Conservation (phyloP, 179 eudicot species). For the Heliamphora pulchella region DNA sequence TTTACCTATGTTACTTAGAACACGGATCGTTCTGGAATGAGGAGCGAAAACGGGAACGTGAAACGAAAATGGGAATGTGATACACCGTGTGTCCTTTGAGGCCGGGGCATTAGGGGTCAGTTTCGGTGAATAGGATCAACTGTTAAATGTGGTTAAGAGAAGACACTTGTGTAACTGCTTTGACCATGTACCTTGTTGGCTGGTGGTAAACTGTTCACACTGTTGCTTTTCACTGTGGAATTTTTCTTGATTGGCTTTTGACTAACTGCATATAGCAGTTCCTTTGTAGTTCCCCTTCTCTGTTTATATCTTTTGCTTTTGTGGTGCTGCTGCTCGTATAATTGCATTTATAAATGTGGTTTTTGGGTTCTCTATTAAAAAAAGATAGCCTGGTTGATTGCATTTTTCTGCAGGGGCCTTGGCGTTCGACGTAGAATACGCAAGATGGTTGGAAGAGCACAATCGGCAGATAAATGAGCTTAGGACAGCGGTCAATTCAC, state of each 20-base stretch:
- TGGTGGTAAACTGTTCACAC: background rate
- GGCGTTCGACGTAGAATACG: constrained; percentile 88
- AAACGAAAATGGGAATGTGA: no score
- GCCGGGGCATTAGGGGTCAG: no score
- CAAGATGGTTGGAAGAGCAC: constrained; percentile 89
- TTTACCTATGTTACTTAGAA: no score
- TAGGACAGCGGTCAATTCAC: constrained; percentile 76
- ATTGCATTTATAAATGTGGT: background rate
- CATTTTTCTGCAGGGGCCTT: constrained; percentile 51
- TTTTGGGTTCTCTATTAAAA: background rate
- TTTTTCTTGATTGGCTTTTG: background rate
- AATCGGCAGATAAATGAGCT: constrained; percentile 63
- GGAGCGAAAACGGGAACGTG: no score
- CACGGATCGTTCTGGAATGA: no score
- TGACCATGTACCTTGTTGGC: background rate
- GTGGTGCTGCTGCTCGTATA: background rate
- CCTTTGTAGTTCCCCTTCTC: background rate
- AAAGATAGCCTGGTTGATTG: background rate
- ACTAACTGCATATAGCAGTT: background rate
- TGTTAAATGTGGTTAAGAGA: background rate
- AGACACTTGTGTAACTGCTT: background rate
- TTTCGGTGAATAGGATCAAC: background rate
- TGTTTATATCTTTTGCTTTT: background rate
- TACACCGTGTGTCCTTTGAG: no score
- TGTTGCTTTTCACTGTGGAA: background rate